Conservation (phyloP, 1,139 yeast species). For the Wickerhamomyces sp. region DNA sequence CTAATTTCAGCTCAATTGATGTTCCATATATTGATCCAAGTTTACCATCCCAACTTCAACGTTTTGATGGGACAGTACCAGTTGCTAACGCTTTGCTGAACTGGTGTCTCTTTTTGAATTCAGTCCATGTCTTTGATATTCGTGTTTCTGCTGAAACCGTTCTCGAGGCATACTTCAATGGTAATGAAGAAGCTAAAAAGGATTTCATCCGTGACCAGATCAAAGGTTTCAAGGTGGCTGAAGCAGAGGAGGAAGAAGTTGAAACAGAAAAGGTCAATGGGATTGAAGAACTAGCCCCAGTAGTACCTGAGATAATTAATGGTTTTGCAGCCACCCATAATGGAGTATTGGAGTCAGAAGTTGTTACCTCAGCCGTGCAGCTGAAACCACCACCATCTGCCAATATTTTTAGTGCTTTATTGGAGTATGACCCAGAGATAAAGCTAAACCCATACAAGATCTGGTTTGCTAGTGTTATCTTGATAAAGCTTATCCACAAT, state of each 20-base stretch:
- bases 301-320: background rate
- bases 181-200: constrained; percentile 56
- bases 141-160: constrained; percentile 68
- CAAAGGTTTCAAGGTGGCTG: constrained; percentile 6
- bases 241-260: background rate
- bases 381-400: constrained; percentile 23
- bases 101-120: constrained; percentile 76
- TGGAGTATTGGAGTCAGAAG: background rate
- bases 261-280: constrained; percentile 2
- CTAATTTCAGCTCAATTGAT: constrained; percentile 70
- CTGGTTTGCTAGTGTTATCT: constrained; percentile 77
- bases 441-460: constrained; percentile 79
- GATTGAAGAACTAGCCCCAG: background rate
- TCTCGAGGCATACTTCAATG: constrained; percentile 62
- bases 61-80: constrained; percentile 37
- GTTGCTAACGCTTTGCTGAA: constrained; percentile 70
- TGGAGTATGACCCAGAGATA: constrained; percentile 74
- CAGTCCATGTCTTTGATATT: constrained; percentile 79
- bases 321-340: background rate
- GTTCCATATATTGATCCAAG: constrained; percentile 90
- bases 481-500: constrained; percentile 61
- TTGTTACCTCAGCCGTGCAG: background rate
- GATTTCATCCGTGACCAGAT: constrained; percentile 65
- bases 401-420: constrained; percentile 62
- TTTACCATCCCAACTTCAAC: constrained; percentile 37